These are phyloP conservation scores for Lactifluus hygrophoroides DNA, from an alignment of 768 basidiomycete genomes.

Conservation along the genomic window DNA sequence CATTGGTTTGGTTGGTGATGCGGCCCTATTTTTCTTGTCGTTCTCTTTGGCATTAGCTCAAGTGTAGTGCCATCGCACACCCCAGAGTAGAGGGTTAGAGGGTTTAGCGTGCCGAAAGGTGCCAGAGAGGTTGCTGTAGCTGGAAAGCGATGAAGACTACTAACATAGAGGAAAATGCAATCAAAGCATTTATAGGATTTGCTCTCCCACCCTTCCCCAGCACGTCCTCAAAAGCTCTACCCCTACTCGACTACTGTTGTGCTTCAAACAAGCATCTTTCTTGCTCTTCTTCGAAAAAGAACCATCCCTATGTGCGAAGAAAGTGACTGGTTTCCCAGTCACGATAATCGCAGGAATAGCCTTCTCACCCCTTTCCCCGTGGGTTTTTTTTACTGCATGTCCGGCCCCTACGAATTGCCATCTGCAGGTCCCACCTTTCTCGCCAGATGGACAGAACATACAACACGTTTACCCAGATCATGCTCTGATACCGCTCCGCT, in stretches of 20 bases:
- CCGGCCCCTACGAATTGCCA: neutral
- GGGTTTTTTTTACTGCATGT: neutral
- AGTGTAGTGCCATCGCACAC: neutral
- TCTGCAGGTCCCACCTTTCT: neutral
- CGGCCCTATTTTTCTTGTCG: too few species aligned
- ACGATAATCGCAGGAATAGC: neutral
- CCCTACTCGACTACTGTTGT: too few species aligned
- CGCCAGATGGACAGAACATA: neutral
- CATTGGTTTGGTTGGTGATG: too few species aligned
- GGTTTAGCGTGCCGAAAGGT: neutral
- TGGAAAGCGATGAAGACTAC: too few species aligned
- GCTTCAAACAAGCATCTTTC: too few species aligned
- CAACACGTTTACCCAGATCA: too few species aligned
- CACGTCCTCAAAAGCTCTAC: too few species aligned
- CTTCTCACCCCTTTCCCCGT: neutral
- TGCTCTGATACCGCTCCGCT: too few species aligned
- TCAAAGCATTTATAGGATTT: too few species aligned
- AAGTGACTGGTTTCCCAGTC: neutral
- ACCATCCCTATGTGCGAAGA: neutral
- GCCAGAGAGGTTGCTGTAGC: neutral
- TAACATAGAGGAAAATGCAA: too few species aligned
- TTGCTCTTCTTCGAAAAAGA: too few species aligned
- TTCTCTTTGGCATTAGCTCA: neutral
- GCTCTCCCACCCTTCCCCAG: too few species aligned
- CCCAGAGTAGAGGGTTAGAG: neutral